phyloP scores from a whole-genome alignment of 371 early-diverging fungal genomes.

The Saksenaea vasiformis region DNA sequence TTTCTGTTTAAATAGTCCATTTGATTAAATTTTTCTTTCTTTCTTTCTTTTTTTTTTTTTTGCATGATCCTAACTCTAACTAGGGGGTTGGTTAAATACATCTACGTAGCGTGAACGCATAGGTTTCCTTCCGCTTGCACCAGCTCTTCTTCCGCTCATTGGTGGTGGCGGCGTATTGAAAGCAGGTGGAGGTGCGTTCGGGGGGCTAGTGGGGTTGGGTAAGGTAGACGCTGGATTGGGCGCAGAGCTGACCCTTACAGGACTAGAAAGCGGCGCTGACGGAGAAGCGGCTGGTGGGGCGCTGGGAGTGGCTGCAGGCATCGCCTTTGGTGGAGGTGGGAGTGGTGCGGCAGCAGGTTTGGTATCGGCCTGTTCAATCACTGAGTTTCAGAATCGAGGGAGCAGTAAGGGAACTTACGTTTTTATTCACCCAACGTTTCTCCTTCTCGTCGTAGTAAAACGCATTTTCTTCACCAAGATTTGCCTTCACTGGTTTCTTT shows the following conservation, averaged over 20 bases:
- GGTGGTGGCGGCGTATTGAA: conserved; percentile 32
- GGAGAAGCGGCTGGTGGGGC: neutral
- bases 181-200: conserved; percentile 19
- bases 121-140: conserved; percentile 36
- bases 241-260: neutral
- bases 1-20: conserved; percentile 55
- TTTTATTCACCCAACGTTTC: conserved; percentile 61
- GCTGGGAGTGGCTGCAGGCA: neutral
- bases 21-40: conserved; percentile 6
- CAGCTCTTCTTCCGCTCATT: conserved; percentile 24
- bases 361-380: neutral
- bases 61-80: neutral
- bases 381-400: neutral
- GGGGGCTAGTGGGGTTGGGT: conserved; percentile 13
- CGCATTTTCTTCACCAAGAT: conserved; percentile 66
- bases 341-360: conserved; percentile 26
- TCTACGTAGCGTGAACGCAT: conserved; percentile 55
- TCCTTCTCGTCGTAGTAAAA: conserved; percentile 73
- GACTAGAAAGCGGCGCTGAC: neutral
- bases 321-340: conserved; percentile 30
- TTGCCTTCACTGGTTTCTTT: conserved; percentile 61
- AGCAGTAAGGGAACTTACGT: conserved; percentile 22
- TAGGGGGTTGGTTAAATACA: conserved; percentile 39
- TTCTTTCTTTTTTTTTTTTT: no score
- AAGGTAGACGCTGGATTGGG: neutral